Conservation (phyloP, 2,329 filamentous ascomycete species). For the Ceratocystis cubensis region DNA sequence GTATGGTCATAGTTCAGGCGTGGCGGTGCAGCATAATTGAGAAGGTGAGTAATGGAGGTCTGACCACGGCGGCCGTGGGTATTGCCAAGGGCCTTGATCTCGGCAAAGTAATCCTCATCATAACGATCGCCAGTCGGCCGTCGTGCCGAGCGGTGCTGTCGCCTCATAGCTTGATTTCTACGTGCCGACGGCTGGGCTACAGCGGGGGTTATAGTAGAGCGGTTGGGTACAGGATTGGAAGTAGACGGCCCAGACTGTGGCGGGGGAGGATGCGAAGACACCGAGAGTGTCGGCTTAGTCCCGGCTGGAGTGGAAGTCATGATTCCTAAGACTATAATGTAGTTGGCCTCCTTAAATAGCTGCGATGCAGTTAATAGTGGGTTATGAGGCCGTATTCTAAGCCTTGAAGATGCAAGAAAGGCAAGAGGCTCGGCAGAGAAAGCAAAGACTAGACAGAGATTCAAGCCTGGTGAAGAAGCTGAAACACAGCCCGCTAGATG, state of each 20-base stretch:
- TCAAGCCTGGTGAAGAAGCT: neutral
- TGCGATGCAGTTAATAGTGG: neutral
- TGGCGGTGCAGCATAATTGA: slow-evolving; percentile 77
- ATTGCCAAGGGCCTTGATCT: slow-evolving; percentile 51
- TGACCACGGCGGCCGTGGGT: slow-evolving; percentile 69
- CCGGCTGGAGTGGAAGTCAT: slow-evolving; percentile 2
- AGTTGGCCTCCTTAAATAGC: neutral
- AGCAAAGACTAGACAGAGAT: neutral
- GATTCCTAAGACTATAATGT: neutral
- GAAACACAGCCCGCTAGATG: neutral
- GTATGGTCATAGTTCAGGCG: slow-evolving; percentile 46
- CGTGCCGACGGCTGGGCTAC: slow-evolving; percentile 40
- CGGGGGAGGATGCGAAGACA: neutral
- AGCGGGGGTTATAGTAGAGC: neutral
- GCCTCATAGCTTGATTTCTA: slow-evolving; percentile 63
- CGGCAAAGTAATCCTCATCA: slow-evolving; percentile 75
- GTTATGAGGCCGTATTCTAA: no score
- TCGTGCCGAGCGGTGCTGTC: slow-evolving; percentile 72
- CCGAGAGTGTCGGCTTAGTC: neutral
- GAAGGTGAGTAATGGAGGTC: slow-evolving; percentile 90
- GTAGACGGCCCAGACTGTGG: neutral
- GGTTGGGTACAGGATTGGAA: neutral
- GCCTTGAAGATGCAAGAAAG: no score
- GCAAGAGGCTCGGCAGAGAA: neutral
- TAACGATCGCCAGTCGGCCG: slow-evolving; percentile 42